Evolutionary conservation across 768 basidiomycete species (phyloP).

Genomic region (Lentinula boryana): DNA sequence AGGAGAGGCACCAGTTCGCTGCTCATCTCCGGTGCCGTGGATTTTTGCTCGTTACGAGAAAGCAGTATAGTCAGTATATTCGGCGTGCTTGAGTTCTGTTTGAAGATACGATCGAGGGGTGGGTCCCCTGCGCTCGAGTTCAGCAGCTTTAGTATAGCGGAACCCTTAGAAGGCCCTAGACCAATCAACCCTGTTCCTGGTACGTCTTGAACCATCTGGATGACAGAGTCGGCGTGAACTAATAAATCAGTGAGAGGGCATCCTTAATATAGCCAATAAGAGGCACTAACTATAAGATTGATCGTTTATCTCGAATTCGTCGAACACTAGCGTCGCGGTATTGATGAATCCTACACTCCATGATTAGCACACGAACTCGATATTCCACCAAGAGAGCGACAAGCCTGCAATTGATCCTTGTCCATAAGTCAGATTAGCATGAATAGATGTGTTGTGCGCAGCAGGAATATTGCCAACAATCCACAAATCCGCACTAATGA

Average conservation of each 20-base stretch:
- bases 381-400: not conserved
- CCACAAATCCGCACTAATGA: constrained; percentile 17
- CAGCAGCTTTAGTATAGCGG: constrained; percentile 9
- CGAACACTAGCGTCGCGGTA: constrained; percentile 12
- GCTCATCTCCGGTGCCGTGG: not conserved
- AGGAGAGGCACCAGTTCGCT: not conserved
- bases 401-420: constrained; percentile 13
- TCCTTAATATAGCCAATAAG: not conserved
- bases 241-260: not conserved
- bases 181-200: constrained; percentile 15
- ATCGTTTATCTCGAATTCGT: constrained; percentile 11
- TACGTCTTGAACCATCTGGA: not conserved
- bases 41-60: constrained; percentile 1
- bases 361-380: not conserved
- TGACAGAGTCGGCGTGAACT: not conserved
- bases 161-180: constrained; percentile 15
- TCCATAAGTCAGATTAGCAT: constrained; percentile 14
- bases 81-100: constrained; percentile 14
- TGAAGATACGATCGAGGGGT: constrained; percentile 18
- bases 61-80: constrained; percentile 17
- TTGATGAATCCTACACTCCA: constrained; percentile 12
- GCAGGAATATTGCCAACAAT: constrained; percentile 13
- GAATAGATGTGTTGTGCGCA: constrained; percentile 10
- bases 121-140: constrained; percentile 10
- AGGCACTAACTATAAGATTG: constrained; percentile 15